Conservation (phyloP, 1,139 yeast genomes). For the Petasospora fabianii region DNA sequence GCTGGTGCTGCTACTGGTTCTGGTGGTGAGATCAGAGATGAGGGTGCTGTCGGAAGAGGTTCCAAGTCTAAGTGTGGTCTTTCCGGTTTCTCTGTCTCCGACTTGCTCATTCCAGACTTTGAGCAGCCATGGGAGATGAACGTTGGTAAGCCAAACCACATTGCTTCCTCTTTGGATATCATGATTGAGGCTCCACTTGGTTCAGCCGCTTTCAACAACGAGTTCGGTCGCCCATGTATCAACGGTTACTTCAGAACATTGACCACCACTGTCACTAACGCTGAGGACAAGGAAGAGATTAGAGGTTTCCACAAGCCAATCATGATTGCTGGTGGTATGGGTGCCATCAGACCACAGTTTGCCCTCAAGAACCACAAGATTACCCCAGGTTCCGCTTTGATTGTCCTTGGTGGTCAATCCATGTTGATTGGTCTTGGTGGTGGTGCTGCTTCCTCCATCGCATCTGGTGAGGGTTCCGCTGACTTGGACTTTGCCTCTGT, state of each 20-base stretch:
- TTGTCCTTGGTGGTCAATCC: slow-evolving; percentile 97
- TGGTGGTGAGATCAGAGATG: slow-evolving; percentile 99
- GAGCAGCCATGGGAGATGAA: slow-evolving; percentile 93
- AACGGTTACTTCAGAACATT: slow-evolving; percentile 96
- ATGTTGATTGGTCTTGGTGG: slow-evolving; percentile 99
- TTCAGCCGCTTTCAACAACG: slow-evolving; percentile 97
- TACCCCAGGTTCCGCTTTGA: slow-evolving; percentile 88
- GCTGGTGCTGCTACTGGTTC: slow-evolving; percentile 99
- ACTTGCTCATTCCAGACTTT: slow-evolving; percentile 78
- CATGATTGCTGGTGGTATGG: slow-evolving; percentile 99
- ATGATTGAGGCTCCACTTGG: slow-evolving; percentile 98
- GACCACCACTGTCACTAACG: slow-evolving; percentile 68
- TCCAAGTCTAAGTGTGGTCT: slow-evolving; percentile 96
- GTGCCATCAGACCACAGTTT: slow-evolving; percentile 90
- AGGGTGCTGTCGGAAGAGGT: slow-evolving; percentile 99
- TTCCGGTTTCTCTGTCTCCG: slow-evolving; percentile 90
- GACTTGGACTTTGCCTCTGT: slow-evolving; percentile 97
- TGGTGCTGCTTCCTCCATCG: slow-evolving; percentile 96
- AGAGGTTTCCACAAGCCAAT: slow-evolving; percentile 99
- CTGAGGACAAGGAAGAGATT: slow-evolving; percentile 62
- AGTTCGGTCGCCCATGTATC: slow-evolving; percentile 97
- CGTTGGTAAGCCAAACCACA: slow-evolving; percentile 88
- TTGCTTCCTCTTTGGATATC: slow-evolving; percentile 88
- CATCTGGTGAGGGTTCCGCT: slow-evolving; percentile 94
- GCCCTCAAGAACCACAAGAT: slow-evolving; percentile 85